Conservation (phyloP, 2,329 filamentous ascomycete genomes). For the Aspergillus caelatus region DNA sequence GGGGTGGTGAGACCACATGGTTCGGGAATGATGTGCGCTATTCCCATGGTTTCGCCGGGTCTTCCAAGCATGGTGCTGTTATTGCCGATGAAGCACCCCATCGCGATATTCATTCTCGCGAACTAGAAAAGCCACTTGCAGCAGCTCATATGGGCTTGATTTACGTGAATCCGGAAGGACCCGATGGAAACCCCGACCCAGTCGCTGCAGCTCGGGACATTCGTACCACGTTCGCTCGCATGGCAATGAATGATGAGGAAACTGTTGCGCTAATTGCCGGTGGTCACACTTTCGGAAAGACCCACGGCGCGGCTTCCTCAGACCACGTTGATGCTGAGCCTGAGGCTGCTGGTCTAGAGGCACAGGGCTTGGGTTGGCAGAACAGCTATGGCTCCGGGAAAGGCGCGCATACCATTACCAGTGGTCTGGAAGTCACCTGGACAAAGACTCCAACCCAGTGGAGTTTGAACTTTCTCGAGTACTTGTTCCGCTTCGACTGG, state of each 20-base stretch:
- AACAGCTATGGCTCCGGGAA: slow-evolving; percentile 68
- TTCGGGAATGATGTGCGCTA: slow-evolving; percentile 75
- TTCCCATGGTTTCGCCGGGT: slow-evolving; percentile 15
- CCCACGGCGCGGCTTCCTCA: slow-evolving; percentile 69
- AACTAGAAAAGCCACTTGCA: slow-evolving; percentile 69
- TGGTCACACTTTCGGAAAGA: slow-evolving; percentile 80
- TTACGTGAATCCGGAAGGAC: slow-evolving; percentile 80
- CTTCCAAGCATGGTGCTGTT: slow-evolving; percentile 33
- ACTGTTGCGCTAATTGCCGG: slow-evolving; percentile 78
- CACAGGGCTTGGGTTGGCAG: slow-evolving; percentile 73
- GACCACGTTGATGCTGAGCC: slow-evolving; percentile 70
- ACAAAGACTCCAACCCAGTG: slow-evolving; percentile 75
- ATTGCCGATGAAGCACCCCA: slow-evolving; percentile 8
- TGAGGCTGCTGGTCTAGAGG: slow-evolving; percentile 63
- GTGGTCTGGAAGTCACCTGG: slow-evolving; percentile 78
- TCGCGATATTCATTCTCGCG: slow-evolving; percentile 58
- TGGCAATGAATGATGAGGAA: slow-evolving; percentile 84
- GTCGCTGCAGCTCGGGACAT: slow-evolving; percentile 71
- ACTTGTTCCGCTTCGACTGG: slow-evolving; percentile 79
- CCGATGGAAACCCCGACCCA: slow-evolving; percentile 71
- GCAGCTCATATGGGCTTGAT: slow-evolving; percentile 76
- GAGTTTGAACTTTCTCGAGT: slow-evolving; percentile 74
- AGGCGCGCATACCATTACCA: slow-evolving; percentile 73
- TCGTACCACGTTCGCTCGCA: slow-evolving; percentile 72
- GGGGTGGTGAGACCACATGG: slow-evolving; percentile 76